Conservation (phyloP, 441 rosid genomes). For the Kokia cookei region DNA sequence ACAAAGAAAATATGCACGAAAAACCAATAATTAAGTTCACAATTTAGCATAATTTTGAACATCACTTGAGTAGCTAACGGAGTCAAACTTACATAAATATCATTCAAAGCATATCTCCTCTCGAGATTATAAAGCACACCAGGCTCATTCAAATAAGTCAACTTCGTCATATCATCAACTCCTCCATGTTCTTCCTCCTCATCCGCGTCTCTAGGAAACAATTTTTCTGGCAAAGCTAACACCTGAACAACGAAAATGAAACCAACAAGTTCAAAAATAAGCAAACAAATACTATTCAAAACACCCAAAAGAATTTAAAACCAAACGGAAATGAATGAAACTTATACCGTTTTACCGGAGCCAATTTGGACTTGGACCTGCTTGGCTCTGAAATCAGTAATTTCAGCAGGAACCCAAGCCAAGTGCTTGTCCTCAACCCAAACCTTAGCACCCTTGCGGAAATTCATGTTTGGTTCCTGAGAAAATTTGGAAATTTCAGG, state of each 20-base stretch:
- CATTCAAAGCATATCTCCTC: constrained; percentile 86
- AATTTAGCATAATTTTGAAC: constrained; percentile 3
- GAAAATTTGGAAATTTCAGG: not conserved
- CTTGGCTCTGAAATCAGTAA: constrained; percentile 43
- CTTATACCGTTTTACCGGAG: constrained; percentile 56
- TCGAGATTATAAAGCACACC: constrained; percentile 84
- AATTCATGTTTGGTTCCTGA: constrained; percentile 41
- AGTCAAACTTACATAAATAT: constrained; percentile 77
- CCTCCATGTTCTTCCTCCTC: constrained; percentile 91
- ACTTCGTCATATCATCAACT: constrained; percentile 97
- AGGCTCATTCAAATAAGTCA: constrained; percentile 90
- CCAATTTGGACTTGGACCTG: constrained; percentile 48
- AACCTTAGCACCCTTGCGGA: constrained; percentile 74
- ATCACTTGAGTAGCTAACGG: not conserved
- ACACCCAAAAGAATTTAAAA: not conserved
- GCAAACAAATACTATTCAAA: not conserved
- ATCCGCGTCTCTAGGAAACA: constrained; percentile 61
- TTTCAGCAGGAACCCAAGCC: constrained; percentile 84
- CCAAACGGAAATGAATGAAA: not conserved
- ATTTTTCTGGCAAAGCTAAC: constrained; percentile 40
- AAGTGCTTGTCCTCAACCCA: constrained; percentile 76
- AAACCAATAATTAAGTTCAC: not conserved
- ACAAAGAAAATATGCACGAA: not conserved
- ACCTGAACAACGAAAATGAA: constrained; percentile 30
- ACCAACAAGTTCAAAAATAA: not conserved